Conservation (phyloP, 169 alveolate species). For the Nephromyces sp. region DNA sequence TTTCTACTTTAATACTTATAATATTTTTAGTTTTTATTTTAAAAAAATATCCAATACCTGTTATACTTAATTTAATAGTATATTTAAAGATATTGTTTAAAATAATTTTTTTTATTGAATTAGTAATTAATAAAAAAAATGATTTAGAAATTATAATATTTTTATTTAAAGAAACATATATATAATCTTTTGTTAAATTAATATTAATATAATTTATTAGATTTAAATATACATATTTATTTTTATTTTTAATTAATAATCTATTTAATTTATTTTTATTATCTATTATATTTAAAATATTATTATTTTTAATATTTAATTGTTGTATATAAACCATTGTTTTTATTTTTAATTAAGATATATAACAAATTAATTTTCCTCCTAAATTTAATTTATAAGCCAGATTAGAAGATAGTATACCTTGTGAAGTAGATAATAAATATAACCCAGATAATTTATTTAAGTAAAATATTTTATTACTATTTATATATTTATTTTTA, state of each 20-base stretch:
- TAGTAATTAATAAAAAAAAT: slow-evolving; percentile 1
- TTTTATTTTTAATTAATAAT: slow-evolving; percentile 3
- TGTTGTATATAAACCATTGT: neutral
- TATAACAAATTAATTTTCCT: neutral
- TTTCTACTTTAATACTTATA: neutral
- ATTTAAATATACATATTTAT: slow-evolving; percentile 7
- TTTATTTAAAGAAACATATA: neutral
- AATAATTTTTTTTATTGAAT: slow-evolving; percentile 9
- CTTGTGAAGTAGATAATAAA: neutral
- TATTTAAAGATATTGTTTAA: slow-evolving; percentile 8
- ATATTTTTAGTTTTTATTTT: neutral
- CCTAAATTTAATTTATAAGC: neutral
- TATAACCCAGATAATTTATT: neutral
- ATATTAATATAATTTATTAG: slow-evolving; percentile 23
- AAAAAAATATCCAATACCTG: slow-evolving; percentile 8
- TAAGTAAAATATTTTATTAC: neutral
- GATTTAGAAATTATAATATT: slow-evolving; percentile 5
- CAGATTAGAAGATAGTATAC: neutral
- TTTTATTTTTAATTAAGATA: neutral
- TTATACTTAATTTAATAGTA: slow-evolving; percentile 19
- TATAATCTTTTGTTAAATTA: slow-evolving; percentile 30
- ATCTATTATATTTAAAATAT: neutral
- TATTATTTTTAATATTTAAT: neutral
- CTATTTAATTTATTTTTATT: neutral
- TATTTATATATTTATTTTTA: neutral